These are phyloP conservation scores for Hippophae gyantsensis DNA, from an alignment of 306 rosid species.

Conservation along the genomic window DNA sequence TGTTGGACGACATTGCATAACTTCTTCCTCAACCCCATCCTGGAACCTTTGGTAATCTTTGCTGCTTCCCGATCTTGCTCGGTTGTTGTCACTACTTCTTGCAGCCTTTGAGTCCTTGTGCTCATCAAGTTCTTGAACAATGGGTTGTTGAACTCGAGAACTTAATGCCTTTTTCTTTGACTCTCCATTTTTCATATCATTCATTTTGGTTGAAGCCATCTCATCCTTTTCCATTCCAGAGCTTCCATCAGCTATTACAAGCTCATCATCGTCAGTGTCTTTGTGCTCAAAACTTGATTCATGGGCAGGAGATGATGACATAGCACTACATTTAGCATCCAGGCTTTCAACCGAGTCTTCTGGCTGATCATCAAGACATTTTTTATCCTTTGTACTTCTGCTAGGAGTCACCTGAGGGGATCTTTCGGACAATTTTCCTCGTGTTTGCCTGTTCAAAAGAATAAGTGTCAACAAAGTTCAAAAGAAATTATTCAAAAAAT, in stretches of 20 bases:
- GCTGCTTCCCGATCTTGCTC: slow-evolving; percentile 91
- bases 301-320: slow-evolving; percentile 40
- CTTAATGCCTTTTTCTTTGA: slow-evolving; percentile 35
- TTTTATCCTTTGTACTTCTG: slow-evolving; percentile 27
- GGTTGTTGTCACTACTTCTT: slow-evolving; percentile 94
- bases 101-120: slow-evolving; percentile 79
- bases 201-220: slow-evolving; percentile 19
- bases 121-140: slow-evolving; percentile 49
- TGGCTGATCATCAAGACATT: slow-evolving; percentile 26
- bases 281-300: slow-evolving; percentile 58
- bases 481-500: slow-evolving; percentile 11
- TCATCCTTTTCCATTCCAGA: slow-evolving; percentile 53
- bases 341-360: slow-evolving; percentile 73
- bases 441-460: slow-evolving; percentile 34
- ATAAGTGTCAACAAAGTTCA: neutral
- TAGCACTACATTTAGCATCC: slow-evolving; percentile 42
- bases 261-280: slow-evolving; percentile 48
- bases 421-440: slow-evolving; percentile 32
- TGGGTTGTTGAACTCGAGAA: slow-evolving; percentile 50
- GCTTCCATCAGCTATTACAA: slow-evolving; percentile 46
- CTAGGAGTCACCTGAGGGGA: slow-evolving; percentile 44
- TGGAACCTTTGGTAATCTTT: slow-evolving; percentile 60
- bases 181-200: slow-evolving; percentile 27
- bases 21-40: slow-evolving; percentile 88
- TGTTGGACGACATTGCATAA: slow-evolving; percentile 62